Base-by-base conservation (phyloP, 1,284 basidiomycete species). In the Ustilago sp. region DNA sequence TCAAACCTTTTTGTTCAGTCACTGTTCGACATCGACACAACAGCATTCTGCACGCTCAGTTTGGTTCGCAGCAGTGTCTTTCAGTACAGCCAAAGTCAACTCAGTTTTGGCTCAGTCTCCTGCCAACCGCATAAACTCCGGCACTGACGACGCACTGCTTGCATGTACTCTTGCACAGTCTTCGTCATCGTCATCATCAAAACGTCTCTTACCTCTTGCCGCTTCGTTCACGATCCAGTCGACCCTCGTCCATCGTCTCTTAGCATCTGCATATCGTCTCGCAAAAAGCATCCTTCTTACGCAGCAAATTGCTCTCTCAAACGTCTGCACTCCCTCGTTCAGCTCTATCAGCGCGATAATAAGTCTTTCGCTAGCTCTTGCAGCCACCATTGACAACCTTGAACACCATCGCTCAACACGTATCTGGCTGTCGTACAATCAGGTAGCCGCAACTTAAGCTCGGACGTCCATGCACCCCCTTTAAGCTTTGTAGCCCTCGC, bases 191-290 rank as follows among this genome's bases (percentile, higher is more conserved):
- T 17, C 12, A 43, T 15, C 39, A 43, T 1, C 39, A 43, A 17
- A 17, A 19, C 43, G 19, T 45, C 43, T 45, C 43, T 8, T 23
- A 8, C 17, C 43, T 45, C 13, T 19, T 45, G 31, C 34, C 52
- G 8, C 19, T 34, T 35, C 34, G 48, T 36, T 41, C 53, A 31
- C 19, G n/a, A 19, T 39, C 31, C 38, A 38, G n/a, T 50, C 31
- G 23, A 36, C 17, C 57, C 4, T 48, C 45, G 17, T 31, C 12
- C 36, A 35, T 36, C 52, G 19, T 45, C 28, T 12, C 39, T 28
- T 39, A 54, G 61, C 67, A 63, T 59, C 67, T 63, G 61, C 67
- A 64, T 61, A 60, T 38, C 34, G 31, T 36, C 17, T 50, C 28
- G 41, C 62, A 54, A 58, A 28, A 39, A 55, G 53, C 56, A 58